Conservation (phyloP, 2,329 filamentous ascomycete genomes). For the Fusarium drepaniforme region DNA sequence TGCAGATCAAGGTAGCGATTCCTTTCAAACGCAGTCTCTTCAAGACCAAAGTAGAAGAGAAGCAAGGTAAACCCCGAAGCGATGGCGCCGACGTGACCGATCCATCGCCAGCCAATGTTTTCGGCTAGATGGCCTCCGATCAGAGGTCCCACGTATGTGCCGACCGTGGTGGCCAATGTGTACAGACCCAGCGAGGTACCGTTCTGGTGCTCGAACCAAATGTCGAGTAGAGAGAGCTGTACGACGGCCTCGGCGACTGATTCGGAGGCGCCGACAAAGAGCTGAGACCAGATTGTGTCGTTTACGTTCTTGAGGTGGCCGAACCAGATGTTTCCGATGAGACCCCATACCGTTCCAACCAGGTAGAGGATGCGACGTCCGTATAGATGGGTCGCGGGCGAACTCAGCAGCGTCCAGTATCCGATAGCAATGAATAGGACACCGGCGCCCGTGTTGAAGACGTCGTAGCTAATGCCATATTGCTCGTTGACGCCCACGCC, state of each 20-base stretch:
- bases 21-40: conserved; percentile 65
- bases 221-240: conserved; percentile 67
- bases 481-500: conserved; percentile 62
- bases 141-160: conserved; percentile 67
- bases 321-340: conserved; percentile 67
- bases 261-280: conserved; percentile 69
- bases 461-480: conserved; percentile 62
- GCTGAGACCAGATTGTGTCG: conserved; percentile 66
- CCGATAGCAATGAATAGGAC: conserved; percentile 68
- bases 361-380: conserved; percentile 67
- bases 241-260: conserved; percentile 67
- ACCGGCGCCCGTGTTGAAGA: conserved; percentile 68
- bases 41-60: conserved; percentile 63
- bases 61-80: conserved; percentile 61
- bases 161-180: conserved; percentile 66
- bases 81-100: conserved; percentile 64
- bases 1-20: conserved; percentile 50
- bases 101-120: conserved; percentile 66
- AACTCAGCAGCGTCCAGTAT: conserved; percentile 65
- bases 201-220: conserved; percentile 69
- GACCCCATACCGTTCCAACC: conserved; percentile 61
- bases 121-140: conserved; percentile 63
- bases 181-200: conserved; percentile 67
- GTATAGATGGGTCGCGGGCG: conserved; percentile 65
- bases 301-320: conserved; percentile 55